These are phyloP conservation scores for Cordyceps cicadae DNA, from an alignment of 2,329 filamentous ascomycete species.

Conservation along the genomic window DNA sequence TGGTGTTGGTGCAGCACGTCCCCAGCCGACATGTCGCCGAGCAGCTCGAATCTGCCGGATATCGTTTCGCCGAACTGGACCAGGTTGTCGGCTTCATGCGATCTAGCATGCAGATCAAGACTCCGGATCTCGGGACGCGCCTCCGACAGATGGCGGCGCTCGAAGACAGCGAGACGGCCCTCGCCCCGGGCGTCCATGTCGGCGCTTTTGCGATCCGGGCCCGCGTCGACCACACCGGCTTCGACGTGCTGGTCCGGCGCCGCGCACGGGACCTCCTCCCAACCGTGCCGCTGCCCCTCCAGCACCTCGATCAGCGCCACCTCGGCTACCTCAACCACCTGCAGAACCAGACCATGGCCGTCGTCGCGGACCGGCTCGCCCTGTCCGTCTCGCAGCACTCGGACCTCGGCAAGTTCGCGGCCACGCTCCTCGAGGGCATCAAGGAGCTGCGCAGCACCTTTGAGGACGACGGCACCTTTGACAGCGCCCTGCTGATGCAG, in stretches of 20 bases:
- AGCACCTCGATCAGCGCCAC: constrained; percentile 47
- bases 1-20: constrained; percentile 67
- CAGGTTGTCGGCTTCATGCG: constrained; percentile 63
- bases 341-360: constrained; percentile 33
- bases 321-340: constrained; percentile 44
- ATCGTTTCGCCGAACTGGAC: constrained; percentile 63
- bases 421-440: constrained; percentile 36
- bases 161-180: constrained; percentile 35
- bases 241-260: constrained; percentile 54
- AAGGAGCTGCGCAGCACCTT: constrained; percentile 29
- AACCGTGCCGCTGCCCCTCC: constrained; percentile 44
- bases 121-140: constrained; percentile 50
- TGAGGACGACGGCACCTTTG: constrained; percentile 37
- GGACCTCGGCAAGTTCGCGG: constrained; percentile 29
- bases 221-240: constrained; percentile 43
- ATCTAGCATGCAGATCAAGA: constrained; percentile 65
- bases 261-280: constrained; percentile 53
- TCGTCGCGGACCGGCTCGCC: constrained; percentile 16
- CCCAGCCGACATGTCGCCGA: constrained; percentile 49
- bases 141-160: constrained; percentile 58
- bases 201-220: constrained; percentile 51
- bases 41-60: constrained; percentile 62
- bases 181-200: constrained; percentile 46
- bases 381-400: not conserved
- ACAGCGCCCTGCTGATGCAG: constrained; percentile 37